Conservation (phyloP, 2,329 filamentous ascomycete genomes). For the Nannizzia gypsea region DNA sequence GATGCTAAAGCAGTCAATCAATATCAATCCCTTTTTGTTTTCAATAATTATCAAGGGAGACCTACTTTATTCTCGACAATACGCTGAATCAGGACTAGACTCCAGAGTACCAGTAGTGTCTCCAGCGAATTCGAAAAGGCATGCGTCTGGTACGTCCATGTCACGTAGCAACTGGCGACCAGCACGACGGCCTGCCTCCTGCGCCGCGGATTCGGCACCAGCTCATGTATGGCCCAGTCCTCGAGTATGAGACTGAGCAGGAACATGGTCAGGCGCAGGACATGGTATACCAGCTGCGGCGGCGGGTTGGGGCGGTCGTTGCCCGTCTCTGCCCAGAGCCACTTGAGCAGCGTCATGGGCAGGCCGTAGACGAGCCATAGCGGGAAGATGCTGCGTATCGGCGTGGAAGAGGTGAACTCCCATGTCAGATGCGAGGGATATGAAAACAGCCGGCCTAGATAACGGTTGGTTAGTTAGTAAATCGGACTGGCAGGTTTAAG, state of each 20-base stretch:
- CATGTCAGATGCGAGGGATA: conserved; percentile 85
- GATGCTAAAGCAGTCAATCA: conserved; percentile 44
- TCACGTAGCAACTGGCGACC: conserved; percentile 92
- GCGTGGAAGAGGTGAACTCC: conserved; percentile 83
- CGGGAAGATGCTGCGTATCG: conserved; percentile 91
- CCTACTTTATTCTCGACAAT: conserved; percentile 68
- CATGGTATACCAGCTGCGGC: conserved; percentile 82
- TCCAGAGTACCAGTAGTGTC: conserved; percentile 86
- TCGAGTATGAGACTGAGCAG: conserved; percentile 88
- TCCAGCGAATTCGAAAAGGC: conserved; percentile 98
- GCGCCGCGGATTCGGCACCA: conserved; percentile 62
- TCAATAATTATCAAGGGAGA: conserved; percentile 7
- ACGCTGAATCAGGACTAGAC: conserved; percentile 77
- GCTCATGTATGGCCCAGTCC: conserved; percentile 92
- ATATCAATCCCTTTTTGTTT: background rate
- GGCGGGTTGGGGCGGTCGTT: conserved; percentile 59
- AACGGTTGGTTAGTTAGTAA: background rate
- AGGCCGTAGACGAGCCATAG: conserved; percentile 91
- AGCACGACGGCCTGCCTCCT: conserved; percentile 66
- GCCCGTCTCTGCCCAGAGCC: conserved; percentile 80
- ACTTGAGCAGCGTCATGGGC: conserved; percentile 84
- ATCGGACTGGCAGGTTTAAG: background rate
- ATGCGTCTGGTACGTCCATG: conserved; percentile 96
- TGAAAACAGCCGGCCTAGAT: conserved; percentile 73
- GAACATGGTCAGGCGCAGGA: conserved; percentile 82